These are phyloP conservation scores for Carallia pectinifolia DNA, from an alignment of 345 rosid genomes.

Conservation along the genomic window DNA sequence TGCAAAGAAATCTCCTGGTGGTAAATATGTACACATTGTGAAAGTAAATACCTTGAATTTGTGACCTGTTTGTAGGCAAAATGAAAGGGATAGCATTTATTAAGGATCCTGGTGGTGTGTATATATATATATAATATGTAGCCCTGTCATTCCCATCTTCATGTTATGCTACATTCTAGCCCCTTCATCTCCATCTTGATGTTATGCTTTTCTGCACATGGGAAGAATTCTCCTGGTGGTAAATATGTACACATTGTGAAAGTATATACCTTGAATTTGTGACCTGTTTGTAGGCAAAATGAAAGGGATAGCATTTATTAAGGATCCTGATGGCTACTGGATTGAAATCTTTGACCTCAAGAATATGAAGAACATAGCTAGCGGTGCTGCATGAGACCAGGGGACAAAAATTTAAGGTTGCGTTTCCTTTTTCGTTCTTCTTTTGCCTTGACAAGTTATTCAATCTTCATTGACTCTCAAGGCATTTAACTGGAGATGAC, in stretches of 20 bases:
- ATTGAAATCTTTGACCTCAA: constrained; percentile 88
- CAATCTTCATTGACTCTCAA: too few relatives aligned
- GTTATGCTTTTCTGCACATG: not conserved
- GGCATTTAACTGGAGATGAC: too few relatives aligned
- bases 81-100: constrained; percentile 91
- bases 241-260: not conserved
- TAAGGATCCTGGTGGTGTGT: constrained; percentile 83
- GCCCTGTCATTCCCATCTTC: too few relatives aligned
- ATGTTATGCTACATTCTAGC: too few relatives aligned
- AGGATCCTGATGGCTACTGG: constrained; percentile 99
- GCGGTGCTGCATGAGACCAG: constrained; percentile 38
- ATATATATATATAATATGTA: too few relatives aligned
- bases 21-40: not conserved
- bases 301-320: constrained; percentile 89
- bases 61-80: constrained; percentile 54
- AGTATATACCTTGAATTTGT: constrained; percentile 3
- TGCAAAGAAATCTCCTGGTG: not conserved
- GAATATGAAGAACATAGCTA: constrained; percentile 40
- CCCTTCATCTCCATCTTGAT: too few relatives aligned
- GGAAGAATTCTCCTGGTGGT: not conserved
- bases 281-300: constrained; percentile 61
- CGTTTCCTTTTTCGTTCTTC: not conserved
- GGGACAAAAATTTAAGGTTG: not conserved
- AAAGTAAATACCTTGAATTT: constrained; percentile 1
- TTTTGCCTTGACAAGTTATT: not conserved